Percentiles rank a stretch among this genome's conserved stretches.
Conservation (phyloP, 805 yeast genomes). For the Wickerhamiella dianesei region DNA sequence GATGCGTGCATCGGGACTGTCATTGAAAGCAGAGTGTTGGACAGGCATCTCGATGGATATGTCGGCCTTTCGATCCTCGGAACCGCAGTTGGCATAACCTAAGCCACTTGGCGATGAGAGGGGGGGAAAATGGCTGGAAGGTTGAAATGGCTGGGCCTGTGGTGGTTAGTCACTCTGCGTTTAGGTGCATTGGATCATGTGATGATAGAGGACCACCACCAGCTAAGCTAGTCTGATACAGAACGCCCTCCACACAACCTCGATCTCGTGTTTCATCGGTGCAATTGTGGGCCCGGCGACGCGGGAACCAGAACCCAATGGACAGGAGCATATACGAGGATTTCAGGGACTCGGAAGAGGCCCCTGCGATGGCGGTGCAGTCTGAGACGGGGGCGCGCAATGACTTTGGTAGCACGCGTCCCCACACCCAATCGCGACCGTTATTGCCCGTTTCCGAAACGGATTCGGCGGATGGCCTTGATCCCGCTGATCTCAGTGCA, state of each 20-base stretch:
- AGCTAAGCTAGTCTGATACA: too few species aligned
- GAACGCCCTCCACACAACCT: too few species aligned
- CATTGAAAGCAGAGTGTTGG: constrained; percentile 21
- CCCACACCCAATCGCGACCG: background rate
- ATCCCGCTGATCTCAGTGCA: constrained; percentile 18
- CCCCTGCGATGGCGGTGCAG: background rate
- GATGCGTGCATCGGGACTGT: constrained; percentile 29
- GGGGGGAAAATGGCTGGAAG: background rate
- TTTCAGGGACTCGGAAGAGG: background rate
- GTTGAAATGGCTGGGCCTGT: background rate
- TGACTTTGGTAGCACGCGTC: background rate
- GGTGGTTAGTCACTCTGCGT: background rate
- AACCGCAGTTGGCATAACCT: background rate
- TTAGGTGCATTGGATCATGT: background rate
- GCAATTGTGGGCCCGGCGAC: too few species aligned
- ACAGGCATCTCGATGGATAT: constrained; percentile 18
- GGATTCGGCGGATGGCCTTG: background rate
- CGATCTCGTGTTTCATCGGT: too few species aligned
- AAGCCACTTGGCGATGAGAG: background rate
- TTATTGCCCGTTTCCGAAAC: constrained; percentile 5
- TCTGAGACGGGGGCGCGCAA: background rate
- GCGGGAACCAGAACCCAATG: background rate
- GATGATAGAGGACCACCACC: background rate
- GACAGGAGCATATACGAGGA: constrained; percentile 1
- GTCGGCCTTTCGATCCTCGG: background rate